These are phyloP conservation scores for Colletotrichum chrysophilum DNA, from an alignment of 2,329 filamentous ascomycete genomes.

Conservation along the genomic window DNA sequence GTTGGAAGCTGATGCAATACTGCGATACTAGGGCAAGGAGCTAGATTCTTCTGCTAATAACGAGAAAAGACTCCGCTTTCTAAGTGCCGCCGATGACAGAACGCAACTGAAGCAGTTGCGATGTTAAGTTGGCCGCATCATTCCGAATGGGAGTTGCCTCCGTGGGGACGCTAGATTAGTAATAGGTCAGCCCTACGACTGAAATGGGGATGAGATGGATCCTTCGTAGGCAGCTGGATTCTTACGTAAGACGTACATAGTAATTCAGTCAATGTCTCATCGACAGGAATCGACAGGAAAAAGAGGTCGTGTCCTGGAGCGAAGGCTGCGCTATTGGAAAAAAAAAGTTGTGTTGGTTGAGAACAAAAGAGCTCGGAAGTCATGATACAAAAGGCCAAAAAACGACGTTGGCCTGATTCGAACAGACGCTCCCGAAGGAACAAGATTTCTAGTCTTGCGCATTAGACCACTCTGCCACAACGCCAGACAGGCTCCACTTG, in stretches of 20 bases:
- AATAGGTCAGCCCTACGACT: background rate
- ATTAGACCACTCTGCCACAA: slow-evolving; percentile 14
- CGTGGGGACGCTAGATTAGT: background rate
- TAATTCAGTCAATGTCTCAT: accelerated
- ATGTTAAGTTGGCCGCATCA: background rate
- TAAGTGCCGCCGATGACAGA: background rate
- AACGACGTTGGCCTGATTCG: slow-evolving; percentile 7
- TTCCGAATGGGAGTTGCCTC: background rate
- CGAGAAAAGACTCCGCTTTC: background rate
- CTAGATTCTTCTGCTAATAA: accelerated
- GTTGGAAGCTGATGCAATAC: background rate
- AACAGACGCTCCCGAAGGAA: slow-evolving; percentile 13
- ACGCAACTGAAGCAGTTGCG: background rate
- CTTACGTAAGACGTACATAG: background rate
- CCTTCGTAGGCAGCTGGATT: background rate
- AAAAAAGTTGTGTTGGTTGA: background rate
- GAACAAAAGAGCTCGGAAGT: background rate
- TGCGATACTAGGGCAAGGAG: background rate
- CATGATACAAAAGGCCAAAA: background rate
- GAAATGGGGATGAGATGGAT: accelerated
- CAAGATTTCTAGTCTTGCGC: slow-evolving; percentile 15
- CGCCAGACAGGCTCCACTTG: background rate
- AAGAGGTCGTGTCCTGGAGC: background rate
- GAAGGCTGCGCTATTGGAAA: accelerated
- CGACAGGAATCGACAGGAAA: accelerated